A percentile compares a stretch with the other conserved stretches of the same genome.
phyloP scores from a whole-genome alignment of 2,329 filamentous ascomycete genomes.

The Calonectria ilicicola region DNA sequence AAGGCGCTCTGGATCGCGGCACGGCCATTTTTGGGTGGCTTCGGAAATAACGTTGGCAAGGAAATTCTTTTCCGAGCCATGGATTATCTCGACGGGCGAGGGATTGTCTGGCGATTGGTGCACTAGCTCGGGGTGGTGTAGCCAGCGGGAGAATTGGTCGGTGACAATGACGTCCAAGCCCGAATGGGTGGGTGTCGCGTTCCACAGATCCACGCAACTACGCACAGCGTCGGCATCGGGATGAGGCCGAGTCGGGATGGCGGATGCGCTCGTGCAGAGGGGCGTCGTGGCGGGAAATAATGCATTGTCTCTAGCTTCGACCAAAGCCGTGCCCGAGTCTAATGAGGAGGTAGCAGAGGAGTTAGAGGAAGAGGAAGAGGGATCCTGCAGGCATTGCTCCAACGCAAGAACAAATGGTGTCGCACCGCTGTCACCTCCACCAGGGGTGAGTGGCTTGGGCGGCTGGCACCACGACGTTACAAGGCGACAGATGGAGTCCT shows the following conservation, averaged over 20 bases:
- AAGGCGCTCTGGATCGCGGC: neutral
- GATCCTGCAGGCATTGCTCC: neutral
- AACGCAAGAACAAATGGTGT: neutral
- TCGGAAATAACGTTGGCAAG: neutral
- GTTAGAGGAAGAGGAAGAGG: too few relatives aligned
- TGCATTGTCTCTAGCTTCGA: neutral
- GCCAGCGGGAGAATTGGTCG: neutral
- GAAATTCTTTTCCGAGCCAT: neutral
- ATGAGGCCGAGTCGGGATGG: neutral
- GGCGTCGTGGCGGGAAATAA: neutral
- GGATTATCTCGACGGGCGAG: neutral
- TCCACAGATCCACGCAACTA: neutral
- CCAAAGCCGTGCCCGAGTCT: neutral
- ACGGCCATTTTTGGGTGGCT: neutral
- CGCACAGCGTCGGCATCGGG: neutral
- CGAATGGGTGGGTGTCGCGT: neutral
- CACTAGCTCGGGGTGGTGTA: neutral
- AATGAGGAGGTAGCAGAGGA: too few relatives aligned
- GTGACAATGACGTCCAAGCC: neutral
- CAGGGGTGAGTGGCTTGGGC: neutral
- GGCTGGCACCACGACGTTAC: neutral
- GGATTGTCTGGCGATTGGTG: neutral
- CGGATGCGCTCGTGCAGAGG: neutral
- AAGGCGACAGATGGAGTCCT: neutral
- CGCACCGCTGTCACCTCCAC: neutral